phyloP scores from a whole-genome alignment of 768 basidiomycete species.

The Pulveroboletus frians region DNA sequence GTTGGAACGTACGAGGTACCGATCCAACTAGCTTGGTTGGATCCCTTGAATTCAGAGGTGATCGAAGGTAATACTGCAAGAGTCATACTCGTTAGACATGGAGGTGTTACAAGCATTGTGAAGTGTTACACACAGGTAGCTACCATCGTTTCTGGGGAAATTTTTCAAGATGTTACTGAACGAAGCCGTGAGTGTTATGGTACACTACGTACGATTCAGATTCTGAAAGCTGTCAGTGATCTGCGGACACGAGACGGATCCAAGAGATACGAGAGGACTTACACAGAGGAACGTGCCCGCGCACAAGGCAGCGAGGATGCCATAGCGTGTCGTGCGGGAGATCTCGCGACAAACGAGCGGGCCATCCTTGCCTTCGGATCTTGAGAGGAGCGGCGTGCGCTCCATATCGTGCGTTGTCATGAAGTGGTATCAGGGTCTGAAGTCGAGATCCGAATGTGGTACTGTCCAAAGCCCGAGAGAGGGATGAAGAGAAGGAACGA shows the following conservation, averaged over 20 bases:
- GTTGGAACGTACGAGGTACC: slow-evolving; percentile 20
- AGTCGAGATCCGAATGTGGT: too few species aligned
- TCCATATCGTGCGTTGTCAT: too few species aligned
- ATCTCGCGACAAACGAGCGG: slow-evolving; percentile 56
- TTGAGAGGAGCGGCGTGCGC: slow-evolving; percentile 23
- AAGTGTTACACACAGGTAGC: slow-evolving; percentile 13
- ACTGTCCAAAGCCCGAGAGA: too few species aligned
- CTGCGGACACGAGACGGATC: not conserved
- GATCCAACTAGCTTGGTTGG: slow-evolving; percentile 27
- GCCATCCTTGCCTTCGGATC: not conserved
- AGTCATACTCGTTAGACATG: not conserved
- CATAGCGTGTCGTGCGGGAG: slow-evolving; percentile 48
- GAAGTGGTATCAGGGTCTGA: too few species aligned
- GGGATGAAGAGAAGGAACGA: too few species aligned
- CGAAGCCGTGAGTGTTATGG: not conserved
- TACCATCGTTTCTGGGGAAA: slow-evolving; percentile 20
- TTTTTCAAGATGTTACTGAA: not conserved
- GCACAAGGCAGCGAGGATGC: slow-evolving; percentile 68
- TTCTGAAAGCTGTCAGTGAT: slow-evolving; percentile 1
- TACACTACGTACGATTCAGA: slow-evolving; percentile 10
- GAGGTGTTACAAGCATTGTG: not conserved
- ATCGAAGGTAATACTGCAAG: slow-evolving; percentile 12
- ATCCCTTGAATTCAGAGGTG: slow-evolving; percentile 23
- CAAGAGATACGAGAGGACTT: slow-evolving; percentile 22
- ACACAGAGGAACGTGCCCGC: slow-evolving; percentile 67